Base-by-base conservation (phyloP, 352 stramenopile species). In the Phytophthora fragariaefolia region DNA sequence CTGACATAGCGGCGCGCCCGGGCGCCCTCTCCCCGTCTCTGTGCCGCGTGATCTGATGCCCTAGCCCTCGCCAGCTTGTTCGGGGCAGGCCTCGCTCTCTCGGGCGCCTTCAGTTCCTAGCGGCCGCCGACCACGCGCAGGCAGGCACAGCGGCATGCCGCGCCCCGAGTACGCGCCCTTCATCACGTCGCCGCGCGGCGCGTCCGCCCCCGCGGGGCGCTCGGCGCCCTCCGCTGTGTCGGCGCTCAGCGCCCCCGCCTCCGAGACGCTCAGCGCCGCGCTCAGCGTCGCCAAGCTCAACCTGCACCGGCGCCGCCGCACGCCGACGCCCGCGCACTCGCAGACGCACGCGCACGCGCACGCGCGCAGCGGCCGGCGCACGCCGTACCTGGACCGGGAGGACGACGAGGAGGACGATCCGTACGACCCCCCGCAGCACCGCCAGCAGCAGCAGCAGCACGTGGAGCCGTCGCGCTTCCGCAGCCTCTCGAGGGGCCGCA, bases 151-250 rank as follows among this genome's bases (percentile, higher is more conserved):
- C 62, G 66, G 62, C 54, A 80, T 80, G 68, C 72, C 72, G 51
- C 65, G 69, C 60, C 64, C 72, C 38, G 69, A 80, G 53, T 78
- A 73, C 67, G 77, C 66, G 71, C 72, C 67, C 64, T 80, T 74
- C 58, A 66, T 69, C 50, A 74, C 73, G 55, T 78, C 70, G 24
- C 73, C 73, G 22, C 66, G 71, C 34, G 49, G 60, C 30, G 59
- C 70, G 36, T 54, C 61, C 49, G 58, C 51, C 28, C 52, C 73
- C 58, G 47, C 45, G 46, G 52, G 67, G 13, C 55, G 52, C 1
- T 74, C 74, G 15, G 46, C 70, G 26, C 60, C 73, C 12, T 76
- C 66, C 18, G 18, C 69, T 32, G 66, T 78, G 15, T 84, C 71
- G 17, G 63, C 71, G 15, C 63, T 82, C 3, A 56, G 51, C 22